These are phyloP conservation scores for Apiospora arundinis DNA, from an alignment of 2,329 filamentous ascomycete genomes.

Conservation along the genomic window DNA sequence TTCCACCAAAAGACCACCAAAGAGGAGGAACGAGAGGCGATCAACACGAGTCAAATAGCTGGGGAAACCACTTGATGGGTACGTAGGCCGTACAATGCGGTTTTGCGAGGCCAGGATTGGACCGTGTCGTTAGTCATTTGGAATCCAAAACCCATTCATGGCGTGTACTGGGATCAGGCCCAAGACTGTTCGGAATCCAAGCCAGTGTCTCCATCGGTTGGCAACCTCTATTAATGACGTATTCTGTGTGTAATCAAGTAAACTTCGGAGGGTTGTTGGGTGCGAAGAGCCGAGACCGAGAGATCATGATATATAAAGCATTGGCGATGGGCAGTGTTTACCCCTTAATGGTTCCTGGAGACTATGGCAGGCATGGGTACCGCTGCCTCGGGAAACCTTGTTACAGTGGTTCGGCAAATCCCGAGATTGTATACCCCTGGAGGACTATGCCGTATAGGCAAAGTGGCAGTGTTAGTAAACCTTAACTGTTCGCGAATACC, in stretches of 20 bases:
- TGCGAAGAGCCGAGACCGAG: not conserved
- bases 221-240: not conserved
- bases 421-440: not conserved
- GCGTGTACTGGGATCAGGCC: not conserved
- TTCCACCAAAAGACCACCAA: not conserved
- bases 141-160: not conserved
- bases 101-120: not conserved
- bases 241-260: not conserved
- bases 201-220: not conserved
- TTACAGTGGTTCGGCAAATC: not conserved
- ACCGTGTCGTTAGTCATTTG: not conserved
- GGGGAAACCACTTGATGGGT: not conserved
- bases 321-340: not conserved
- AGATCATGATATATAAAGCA: not conserved
- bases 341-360: not conserved
- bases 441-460: not conserved
- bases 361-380: not conserved
- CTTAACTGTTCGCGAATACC: not conserved
- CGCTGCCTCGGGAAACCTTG: not conserved
- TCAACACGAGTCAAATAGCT: too few species aligned
- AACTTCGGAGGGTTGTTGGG: not conserved
- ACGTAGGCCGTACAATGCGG: not conserved
- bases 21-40: not conserved
- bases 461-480: not conserved
- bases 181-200: not conserved